Evolutionary conservation across 306 rosid genomes (phyloP).

Genomic region (Mimosa pudica): DNA sequence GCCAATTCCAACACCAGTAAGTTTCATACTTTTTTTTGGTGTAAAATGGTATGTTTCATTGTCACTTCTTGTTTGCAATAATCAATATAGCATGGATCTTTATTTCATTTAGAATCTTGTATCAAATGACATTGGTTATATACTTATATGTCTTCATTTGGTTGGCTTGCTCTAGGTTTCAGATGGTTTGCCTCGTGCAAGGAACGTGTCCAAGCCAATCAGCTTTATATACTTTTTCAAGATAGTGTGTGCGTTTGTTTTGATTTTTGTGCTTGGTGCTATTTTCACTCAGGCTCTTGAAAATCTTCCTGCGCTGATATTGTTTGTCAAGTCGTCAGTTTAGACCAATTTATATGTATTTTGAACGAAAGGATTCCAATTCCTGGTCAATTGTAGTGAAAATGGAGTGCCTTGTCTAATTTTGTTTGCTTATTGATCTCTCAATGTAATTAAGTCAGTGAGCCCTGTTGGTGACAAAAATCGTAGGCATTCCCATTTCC

Average conservation of each 20-base stretch:
- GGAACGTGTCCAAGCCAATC: slow-evolving; percentile 42
- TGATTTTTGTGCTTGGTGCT: slow-evolving; percentile 66
- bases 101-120: neutral
- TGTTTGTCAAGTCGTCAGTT: slow-evolving; percentile 38
- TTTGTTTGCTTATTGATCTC: neutral
- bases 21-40: neutral
- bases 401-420: neutral
- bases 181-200: slow-evolving; percentile 29
- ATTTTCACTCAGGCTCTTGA: slow-evolving; percentile 69
- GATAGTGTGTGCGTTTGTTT: slow-evolving; percentile 56
- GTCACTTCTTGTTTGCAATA: neutral
- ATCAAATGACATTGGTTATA: neutral
- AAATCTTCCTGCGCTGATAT: slow-evolving; percentile 61
- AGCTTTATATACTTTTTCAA: slow-evolving; percentile 51
- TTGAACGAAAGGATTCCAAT: neutral
- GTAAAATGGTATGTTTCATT: neutral
- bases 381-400: neutral
- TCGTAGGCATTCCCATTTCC: too few species aligned
- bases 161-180: slow-evolving; percentile 44
- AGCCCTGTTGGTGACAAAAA: neutral
- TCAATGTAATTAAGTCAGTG: neutral
- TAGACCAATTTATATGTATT: slow-evolving; percentile 20
- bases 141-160: slow-evolving; percentile 20
- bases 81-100: neutral
- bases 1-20: slow-evolving; percentile 23